phyloP scores from a whole-genome alignment of 805 yeast species.

The Ogataea ganodermae region DNA sequence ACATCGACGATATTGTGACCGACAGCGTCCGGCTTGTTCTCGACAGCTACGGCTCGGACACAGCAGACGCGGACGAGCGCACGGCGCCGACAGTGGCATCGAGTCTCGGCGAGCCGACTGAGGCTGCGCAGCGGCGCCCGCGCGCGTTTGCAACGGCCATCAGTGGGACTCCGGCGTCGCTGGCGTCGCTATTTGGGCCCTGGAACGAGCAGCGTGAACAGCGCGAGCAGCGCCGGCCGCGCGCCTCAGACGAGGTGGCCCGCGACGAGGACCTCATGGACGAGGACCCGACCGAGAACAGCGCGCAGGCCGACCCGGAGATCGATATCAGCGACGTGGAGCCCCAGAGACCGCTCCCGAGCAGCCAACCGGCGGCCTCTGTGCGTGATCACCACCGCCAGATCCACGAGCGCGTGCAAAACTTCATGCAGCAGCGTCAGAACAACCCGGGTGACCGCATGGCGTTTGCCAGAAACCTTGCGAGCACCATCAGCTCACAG shows the following conservation, averaged over 20 bases:
- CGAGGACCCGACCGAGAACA: slow-evolving; percentile 17
- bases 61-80: slow-evolving; percentile 4
- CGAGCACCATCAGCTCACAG: slow-evolving; percentile 17
- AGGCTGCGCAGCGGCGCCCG: slow-evolving; percentile 18
- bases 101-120: slow-evolving; percentile 14
- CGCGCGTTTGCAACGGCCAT: slow-evolving; percentile 18
- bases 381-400: slow-evolving; percentile 12
- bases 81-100: slow-evolving; percentile 20
- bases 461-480: slow-evolving; percentile 18
- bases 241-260: background rate
- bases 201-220: background rate
- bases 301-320: slow-evolving; percentile 10
- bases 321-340: slow-evolving; percentile 14
- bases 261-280: slow-evolving; percentile 14
- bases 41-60: slow-evolving; percentile 22
- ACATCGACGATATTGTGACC: slow-evolving; percentile 31
- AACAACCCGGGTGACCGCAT: slow-evolving; percentile 10
- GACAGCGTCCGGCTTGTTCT: slow-evolving; percentile 25
- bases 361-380: background rate
- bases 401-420: slow-evolving; percentile 19
- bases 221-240: background rate
- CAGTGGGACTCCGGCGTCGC: slow-evolving; percentile 19
- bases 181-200: slow-evolving; percentile 17
- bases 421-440: slow-evolving; percentile 14
- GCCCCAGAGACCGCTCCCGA: slow-evolving; percentile 1